Conservation (phyloP, 305 asterid genomes). For the Fraxinus nigra region DNA sequence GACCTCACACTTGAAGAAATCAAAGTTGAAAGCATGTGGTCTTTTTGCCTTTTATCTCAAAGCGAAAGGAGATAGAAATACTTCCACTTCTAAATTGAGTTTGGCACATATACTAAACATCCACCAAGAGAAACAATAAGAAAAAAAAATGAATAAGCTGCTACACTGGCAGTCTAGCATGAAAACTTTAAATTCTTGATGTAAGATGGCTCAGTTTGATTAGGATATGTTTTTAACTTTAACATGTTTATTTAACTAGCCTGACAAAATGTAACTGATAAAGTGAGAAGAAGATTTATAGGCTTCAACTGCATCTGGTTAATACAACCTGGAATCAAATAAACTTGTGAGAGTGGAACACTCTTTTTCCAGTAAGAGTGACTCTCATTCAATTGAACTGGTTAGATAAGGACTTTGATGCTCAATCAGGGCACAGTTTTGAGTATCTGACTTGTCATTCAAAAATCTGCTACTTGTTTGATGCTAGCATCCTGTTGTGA, state of each 20-base stretch:
- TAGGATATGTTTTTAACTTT: neutral
- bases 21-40: neutral
- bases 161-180: neutral
- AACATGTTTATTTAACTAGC: neutral
- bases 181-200: neutral
- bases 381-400: neutral
- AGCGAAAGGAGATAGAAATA: neutral
- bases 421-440: neutral
- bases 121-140: neutral
- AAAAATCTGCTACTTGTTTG: slow-evolving; percentile 7
- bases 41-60: neutral
- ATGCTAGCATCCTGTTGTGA: neutral
- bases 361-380: neutral
- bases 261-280: neutral
- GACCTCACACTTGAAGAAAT: neutral
- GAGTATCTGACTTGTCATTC: neutral
- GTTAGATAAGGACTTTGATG: slow-evolving; percentile 3
- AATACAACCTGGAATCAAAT: neutral
- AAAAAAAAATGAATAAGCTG: neutral
- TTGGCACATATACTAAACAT: neutral
- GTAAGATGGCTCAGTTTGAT: neutral
- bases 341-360: neutral
- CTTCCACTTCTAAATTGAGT: neutral
- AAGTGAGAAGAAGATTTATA: neutral
- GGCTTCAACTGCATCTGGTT: neutral